These are phyloP conservation scores for Colletotrichum sp. DNA, from an alignment of 2,329 filamentous ascomycete genomes.

Conservation along the genomic window DNA sequence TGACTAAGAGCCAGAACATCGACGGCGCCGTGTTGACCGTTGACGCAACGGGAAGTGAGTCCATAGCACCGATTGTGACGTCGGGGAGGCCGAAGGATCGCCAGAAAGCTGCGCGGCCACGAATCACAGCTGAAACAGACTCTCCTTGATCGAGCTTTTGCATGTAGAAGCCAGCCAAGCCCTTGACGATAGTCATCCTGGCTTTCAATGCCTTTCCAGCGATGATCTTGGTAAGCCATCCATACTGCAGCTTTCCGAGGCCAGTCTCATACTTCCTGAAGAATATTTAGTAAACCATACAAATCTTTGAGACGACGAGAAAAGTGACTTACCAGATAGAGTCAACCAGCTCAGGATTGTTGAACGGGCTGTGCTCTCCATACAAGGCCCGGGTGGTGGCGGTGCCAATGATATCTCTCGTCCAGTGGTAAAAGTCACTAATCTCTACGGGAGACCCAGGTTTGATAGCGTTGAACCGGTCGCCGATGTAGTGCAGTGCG, in stretches of 20 bases:
- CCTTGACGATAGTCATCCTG: conserved; percentile 24
- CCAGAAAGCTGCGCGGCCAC: conserved; percentile 29
- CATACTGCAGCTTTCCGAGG: conserved; percentile 1
- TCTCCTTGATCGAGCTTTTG: conserved; percentile 26
- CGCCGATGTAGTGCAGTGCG: conserved; percentile 38
- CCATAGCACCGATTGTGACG: conserved; percentile 31
- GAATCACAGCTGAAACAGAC: conserved; percentile 32
- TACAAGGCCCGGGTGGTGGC: conserved; percentile 44
- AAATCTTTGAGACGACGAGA: not conserved
- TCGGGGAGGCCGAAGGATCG: conserved; percentile 33
- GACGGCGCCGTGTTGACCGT: conserved; percentile 41
- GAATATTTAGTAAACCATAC: not conserved
- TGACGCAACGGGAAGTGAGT: conserved; percentile 33
- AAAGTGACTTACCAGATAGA: not conserved
- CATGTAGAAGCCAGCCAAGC: conserved; percentile 34
- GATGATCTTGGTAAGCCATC: conserved; percentile 14
- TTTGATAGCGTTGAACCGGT: conserved; percentile 28
- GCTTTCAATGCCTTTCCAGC: conserved; percentile 28
- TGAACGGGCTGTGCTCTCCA: conserved; percentile 48
- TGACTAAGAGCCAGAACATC: conserved; percentile 39
- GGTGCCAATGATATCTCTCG: conserved; percentile 39
- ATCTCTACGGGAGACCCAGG: conserved; percentile 14
- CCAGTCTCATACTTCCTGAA: not conserved
- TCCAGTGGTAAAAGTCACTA: conserved; percentile 41
- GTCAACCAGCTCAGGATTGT: not conserved